Percentiles rank a stretch among this genome's conserved stretches.
phyloP scores from a whole-genome alignment of 2,329 filamentous ascomycete species.

The Colletotrichum lini region DNA sequence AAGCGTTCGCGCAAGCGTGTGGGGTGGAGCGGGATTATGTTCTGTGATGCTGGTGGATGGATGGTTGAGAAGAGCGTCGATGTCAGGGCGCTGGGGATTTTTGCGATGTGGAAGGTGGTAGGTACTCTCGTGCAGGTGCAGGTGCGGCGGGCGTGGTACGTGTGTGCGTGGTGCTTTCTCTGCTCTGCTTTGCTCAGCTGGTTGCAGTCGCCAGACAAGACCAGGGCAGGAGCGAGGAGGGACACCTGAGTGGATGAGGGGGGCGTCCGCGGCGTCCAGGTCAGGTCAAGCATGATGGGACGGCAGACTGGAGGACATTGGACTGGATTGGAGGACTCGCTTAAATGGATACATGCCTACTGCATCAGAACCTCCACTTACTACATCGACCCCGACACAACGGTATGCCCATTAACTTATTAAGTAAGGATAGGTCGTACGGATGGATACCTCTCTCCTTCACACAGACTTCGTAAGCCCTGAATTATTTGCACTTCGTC shows the following conservation, averaged over 20 bases:
- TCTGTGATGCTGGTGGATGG: constrained; percentile 21
- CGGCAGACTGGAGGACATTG: constrained; percentile 24
- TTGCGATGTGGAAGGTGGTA: constrained; percentile 31
- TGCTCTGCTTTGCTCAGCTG: constrained; percentile 22
- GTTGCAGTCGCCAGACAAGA: constrained; percentile 23
- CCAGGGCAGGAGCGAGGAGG: constrained; percentile 10
- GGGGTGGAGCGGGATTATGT: constrained; percentile 37
- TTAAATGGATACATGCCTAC: constrained; percentile 24
- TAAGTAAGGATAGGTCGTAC: too few species aligned
- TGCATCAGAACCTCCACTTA: background rate
- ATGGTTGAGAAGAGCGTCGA: constrained; percentile 32
- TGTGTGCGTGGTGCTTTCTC: constrained; percentile 21
- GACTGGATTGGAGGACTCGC: constrained; percentile 29
- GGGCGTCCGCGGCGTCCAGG: background rate
- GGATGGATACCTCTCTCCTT: background rate
- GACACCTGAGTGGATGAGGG: background rate
- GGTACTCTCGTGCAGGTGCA: constrained; percentile 23
- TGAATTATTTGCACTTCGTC: background rate
- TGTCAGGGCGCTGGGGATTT: constrained; percentile 38
- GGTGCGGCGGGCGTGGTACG: constrained; percentile 15
- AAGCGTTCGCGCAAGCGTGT: constrained; percentile 29
- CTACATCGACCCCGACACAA: constrained; percentile 16
- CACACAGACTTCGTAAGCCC: background rate
- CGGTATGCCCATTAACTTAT: background rate
- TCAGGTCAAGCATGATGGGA: background rate